These are phyloP conservation scores for Colletotrichum ledebouriae DNA, from an alignment of 2,329 filamentous ascomycete species.

Conservation along the genomic window DNA sequence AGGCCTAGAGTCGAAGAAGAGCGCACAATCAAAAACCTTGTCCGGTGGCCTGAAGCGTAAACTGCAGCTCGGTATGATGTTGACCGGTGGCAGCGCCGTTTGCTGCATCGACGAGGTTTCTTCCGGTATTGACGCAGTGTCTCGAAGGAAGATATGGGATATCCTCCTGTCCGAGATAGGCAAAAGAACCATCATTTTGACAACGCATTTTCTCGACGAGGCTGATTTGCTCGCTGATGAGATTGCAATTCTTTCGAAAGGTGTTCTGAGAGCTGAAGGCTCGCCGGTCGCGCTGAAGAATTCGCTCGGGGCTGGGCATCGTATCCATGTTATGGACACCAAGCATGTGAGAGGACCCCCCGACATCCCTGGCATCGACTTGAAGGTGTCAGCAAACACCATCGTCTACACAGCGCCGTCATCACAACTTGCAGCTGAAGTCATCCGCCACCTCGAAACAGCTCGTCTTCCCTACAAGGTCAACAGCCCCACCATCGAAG, in stretches of 20 bases:
- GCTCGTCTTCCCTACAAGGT: constrained; percentile 84
- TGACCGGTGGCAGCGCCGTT: constrained; percentile 78
- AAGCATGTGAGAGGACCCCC: constrained; percentile 61
- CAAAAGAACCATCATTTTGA: constrained; percentile 75
- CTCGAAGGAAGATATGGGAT: constrained; percentile 63
- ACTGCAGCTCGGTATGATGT: constrained; percentile 83
- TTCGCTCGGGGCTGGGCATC: constrained; percentile 65
- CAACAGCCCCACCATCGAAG: constrained; percentile 90
- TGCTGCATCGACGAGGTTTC: constrained; percentile 83
- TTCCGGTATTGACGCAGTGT: constrained; percentile 79
- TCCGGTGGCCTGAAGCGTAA: constrained; percentile 84
- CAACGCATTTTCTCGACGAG: constrained; percentile 83
- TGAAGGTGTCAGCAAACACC: constrained; percentile 75
- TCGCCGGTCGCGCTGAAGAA: constrained; percentile 79
- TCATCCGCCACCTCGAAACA: constrained; percentile 78
- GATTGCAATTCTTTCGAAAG: constrained; percentile 78
- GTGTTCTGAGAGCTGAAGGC: constrained; percentile 74
- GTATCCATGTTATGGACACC: constrained; percentile 52
- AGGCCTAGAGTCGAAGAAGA: constrained; percentile 74
- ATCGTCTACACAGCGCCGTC: constrained; percentile 80
- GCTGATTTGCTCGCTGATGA: constrained; percentile 79
- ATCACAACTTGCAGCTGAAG: constrained; percentile 77
- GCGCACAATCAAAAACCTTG: constrained; percentile 72
- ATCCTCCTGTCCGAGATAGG: constrained; percentile 78
- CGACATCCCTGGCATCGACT: constrained; percentile 67